phyloP scores from a whole-genome alignment of 2,329 filamentous ascomycete genomes.

The Xylaria sp. region DNA sequence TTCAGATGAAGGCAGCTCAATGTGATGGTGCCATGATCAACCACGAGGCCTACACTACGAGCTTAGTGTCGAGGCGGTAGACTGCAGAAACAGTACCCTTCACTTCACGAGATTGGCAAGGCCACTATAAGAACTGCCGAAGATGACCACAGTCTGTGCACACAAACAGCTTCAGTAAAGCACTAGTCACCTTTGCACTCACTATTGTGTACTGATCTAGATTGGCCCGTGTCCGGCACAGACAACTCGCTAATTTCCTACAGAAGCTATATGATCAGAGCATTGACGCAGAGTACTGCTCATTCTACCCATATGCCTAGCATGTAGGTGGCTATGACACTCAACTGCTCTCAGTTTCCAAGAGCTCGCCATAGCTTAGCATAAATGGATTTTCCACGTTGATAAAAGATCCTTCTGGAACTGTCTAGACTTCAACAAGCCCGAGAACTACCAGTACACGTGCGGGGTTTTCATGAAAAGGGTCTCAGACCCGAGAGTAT shows the following conservation, averaged over 20 bases:
- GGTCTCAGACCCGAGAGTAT: constrained; percentile 2
- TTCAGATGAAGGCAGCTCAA: neutral
- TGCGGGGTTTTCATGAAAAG: neutral
- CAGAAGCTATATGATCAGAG: neutral
- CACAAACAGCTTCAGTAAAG: neutral
- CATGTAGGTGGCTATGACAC: neutral
- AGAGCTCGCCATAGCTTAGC: neutral
- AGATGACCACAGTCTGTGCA: neutral
- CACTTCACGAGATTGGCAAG: constrained; percentile 9
- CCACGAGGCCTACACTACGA: neutral
- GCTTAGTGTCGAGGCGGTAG: no score
- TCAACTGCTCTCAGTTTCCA: neutral
- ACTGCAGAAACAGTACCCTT: no score
- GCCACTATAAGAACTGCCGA: constrained; percentile 21
- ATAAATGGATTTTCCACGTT: neutral
- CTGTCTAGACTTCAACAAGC: neutral
- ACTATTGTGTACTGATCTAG: neutral
- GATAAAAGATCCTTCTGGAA: neutral
- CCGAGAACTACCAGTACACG: neutral
- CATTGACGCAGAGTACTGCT: neutral
- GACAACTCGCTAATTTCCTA: neutral
- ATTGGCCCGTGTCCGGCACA: neutral
- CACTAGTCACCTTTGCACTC: constrained; percentile 11
- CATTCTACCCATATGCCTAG: neutral
- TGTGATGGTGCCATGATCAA: no score